Percentiles rank a stretch among this genome's conserved stretches.
Conservation (phyloP, 2,329 filamentous ascomycete species). For the Penicillium sp. region DNA sequence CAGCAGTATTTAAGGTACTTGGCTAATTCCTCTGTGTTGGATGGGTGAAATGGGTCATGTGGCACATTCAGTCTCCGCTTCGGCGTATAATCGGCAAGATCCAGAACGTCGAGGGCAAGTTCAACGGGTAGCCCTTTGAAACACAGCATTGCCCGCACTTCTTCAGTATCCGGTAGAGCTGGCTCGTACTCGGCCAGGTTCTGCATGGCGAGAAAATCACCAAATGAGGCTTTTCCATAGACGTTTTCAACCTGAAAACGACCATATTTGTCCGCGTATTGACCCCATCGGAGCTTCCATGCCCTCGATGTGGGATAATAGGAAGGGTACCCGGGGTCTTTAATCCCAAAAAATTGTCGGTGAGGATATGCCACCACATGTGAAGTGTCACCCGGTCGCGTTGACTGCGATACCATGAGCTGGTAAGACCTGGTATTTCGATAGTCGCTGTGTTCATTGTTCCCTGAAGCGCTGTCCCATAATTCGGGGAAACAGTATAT, state of each 20-base stretch:
- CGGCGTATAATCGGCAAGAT: conserved; percentile 4
- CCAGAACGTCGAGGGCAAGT: conserved; percentile 1
- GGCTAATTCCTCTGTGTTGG: conserved; percentile 21
- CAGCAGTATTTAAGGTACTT: conserved; percentile 30
- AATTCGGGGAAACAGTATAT: conserved; percentile 5
- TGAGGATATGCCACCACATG: conserved; percentile 5
- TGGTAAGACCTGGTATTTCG: conserved; percentile 9
- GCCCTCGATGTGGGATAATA: background rate
- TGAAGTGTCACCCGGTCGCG: background rate
- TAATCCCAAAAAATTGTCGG: conserved; percentile 2
- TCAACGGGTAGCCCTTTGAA: conserved; percentile 4
- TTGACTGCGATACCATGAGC: background rate
- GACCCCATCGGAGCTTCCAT: background rate
- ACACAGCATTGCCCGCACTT: background rate
- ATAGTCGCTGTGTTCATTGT: conserved; percentile 1
- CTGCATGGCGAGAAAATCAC: background rate
- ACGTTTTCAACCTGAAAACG: background rate
- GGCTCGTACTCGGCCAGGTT: background rate
- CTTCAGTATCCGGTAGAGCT: background rate
- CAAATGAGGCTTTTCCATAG: background rate
- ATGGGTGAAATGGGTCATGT: conserved; percentile 12
- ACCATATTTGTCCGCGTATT: background rate
- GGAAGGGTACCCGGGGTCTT: background rate
- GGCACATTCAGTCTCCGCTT: background rate
- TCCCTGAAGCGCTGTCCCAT: background rate